These are phyloP conservation scores for Penstemon newberryi DNA, from an alignment of 257 asterid genomes.

Conservation along the genomic window DNA sequence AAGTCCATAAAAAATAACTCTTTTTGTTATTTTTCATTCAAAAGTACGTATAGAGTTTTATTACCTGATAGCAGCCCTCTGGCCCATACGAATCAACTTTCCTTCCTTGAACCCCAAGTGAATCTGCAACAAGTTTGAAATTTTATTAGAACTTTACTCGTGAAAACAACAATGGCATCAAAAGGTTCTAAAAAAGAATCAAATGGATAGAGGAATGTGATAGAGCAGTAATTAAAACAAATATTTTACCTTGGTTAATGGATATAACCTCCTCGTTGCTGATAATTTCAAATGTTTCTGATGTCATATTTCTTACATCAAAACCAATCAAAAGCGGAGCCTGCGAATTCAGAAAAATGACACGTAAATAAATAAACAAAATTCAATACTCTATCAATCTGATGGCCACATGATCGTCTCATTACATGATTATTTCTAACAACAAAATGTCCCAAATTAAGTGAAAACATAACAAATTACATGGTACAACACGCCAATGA, in stretches of 20 bases:
- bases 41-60: too few relatives aligned
- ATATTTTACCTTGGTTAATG: conserved; percentile 75
- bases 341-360: conserved; percentile 40
- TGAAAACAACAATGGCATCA: too few relatives aligned
- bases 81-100: conserved; percentile 65
- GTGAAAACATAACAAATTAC: not conserved
- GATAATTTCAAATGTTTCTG: conserved; percentile 69
- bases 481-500: too few relatives aligned
- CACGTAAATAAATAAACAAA: too few relatives aligned
- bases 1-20: not conserved
- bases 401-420: not conserved
- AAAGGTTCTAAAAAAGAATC: not conserved
- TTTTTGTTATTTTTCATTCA: not conserved
- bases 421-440: not conserved
- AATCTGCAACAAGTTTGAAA: conserved; percentile 38
- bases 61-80: conserved; percentile 62
- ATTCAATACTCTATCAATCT: too few relatives aligned
- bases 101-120: conserved; percentile 94
- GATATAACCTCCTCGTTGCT: conserved; percentile 82
- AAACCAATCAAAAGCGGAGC: conserved; percentile 92
- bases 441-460: not conserved
- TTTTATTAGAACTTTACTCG: not conserved
- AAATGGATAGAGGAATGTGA: not conserved
- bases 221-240: too few relatives aligned
- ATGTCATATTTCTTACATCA: conserved; percentile 82